Conservation (phyloP, 768 basidiomycete genomes). For the Epithele typhae region DNA sequence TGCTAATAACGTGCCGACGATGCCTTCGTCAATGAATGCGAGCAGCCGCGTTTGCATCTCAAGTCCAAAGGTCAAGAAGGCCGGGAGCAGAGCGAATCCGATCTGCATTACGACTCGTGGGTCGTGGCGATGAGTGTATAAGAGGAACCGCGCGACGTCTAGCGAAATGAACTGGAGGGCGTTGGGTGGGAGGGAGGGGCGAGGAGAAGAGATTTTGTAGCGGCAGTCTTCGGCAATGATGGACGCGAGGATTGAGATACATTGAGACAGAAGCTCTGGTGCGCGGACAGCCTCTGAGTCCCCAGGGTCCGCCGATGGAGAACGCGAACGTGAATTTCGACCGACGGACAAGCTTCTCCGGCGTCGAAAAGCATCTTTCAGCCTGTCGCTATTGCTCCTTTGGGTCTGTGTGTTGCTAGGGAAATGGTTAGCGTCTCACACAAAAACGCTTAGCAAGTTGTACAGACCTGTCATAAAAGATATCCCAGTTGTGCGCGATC, state of each 20-base stretch:
- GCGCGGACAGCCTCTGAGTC: constrained; percentile 25
- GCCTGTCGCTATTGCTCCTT: constrained; percentile 10
- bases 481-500: constrained; percentile 52
- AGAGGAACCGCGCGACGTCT: constrained; percentile 67
- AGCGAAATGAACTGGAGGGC: constrained; percentile 68
- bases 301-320: constrained; percentile 36
- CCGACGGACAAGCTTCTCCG: constrained; percentile 5
- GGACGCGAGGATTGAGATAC: constrained; percentile 57
- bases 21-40: constrained; percentile 60
- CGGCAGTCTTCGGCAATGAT: constrained; percentile 71
- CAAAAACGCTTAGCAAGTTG: constrained; percentile 23
- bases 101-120: constrained; percentile 53
- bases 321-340: constrained; percentile 34
- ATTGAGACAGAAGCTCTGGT: constrained; percentile 53
- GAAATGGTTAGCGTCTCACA: background rate
- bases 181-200: constrained; percentile 67
- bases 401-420: constrained; percentile 6
- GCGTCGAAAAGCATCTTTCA: constrained; percentile 13
- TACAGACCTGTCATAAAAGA: constrained; percentile 61
- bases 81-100: constrained; percentile 67
- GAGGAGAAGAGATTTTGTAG: constrained; percentile 51
- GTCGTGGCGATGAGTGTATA: constrained; percentile 48
- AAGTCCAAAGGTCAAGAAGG: constrained; percentile 61
- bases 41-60: constrained; percentile 63
- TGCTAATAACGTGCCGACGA: constrained; percentile 52